Evolutionary conservation across 345 rosid genomes (phyloP).

Genomic region (Murraya paniculata): DNA sequence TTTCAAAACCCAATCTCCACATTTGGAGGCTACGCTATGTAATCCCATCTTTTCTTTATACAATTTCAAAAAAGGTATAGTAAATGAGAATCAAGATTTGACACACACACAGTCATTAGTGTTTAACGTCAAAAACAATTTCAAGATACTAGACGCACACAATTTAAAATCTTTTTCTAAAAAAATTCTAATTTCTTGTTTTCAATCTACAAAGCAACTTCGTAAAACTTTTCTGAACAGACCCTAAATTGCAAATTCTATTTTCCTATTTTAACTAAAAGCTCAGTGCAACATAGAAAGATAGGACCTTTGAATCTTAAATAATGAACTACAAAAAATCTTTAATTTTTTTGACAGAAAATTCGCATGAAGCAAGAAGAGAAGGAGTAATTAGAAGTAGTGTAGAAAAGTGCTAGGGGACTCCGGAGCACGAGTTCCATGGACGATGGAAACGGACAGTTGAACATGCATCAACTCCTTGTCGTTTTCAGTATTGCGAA

Average conservation of each 20-base stretch:
- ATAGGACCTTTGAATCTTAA: too few relatives aligned
- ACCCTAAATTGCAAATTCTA: too few relatives aligned
- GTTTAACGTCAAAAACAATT: neutral
- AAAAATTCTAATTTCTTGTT: neutral
- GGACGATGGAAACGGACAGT: constrained; percentile 65
- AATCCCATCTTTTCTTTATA: neutral
- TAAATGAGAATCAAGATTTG: too few relatives aligned
- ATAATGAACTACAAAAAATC: too few relatives aligned
- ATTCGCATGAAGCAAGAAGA: too few relatives aligned
- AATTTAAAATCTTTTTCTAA: too few relatives aligned
- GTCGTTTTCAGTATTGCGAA: constrained; percentile 52
- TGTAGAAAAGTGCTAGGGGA: constrained; percentile 84
- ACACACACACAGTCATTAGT: neutral
- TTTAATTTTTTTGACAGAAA: too few relatives aligned
- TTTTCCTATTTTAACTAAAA: neutral
- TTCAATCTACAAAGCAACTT: neutral
- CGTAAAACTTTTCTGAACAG: neutral
- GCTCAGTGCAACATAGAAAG: neutral
- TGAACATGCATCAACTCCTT: constrained; percentile 79
- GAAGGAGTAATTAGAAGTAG: constrained; percentile 52
- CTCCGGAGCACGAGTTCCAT: constrained; percentile 57
- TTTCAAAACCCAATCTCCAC: constrained; percentile 33
- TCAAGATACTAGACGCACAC: neutral
- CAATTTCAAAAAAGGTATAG: neutral
- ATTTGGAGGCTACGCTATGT: neutral